A percentile compares a stretch with the other conserved stretches of the same genome.
These are phyloP conservation scores for Solanum neorickii DNA, from an alignment of 257 asterid genomes.

Conservation along the genomic window DNA sequence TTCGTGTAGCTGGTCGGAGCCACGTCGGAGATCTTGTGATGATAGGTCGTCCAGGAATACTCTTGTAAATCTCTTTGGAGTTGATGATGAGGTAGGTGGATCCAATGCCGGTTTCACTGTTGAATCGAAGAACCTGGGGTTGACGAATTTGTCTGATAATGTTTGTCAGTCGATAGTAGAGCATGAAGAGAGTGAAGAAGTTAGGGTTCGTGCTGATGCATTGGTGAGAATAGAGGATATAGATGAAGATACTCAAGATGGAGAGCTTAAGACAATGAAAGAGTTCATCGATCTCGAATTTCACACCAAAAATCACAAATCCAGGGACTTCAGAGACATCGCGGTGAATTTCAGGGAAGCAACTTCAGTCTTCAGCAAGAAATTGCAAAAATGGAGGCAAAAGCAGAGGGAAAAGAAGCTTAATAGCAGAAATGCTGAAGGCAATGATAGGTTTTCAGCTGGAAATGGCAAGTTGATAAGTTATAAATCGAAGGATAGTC, in stretches of 20 bases:
- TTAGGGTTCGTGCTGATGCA: conserved; percentile 21
- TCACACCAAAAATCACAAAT: conserved; percentile 33
- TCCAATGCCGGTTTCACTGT: conserved; percentile 32
- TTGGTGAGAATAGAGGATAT: conserved; percentile 12
- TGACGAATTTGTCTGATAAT: conserved; percentile 29
- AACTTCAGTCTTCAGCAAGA: conserved; percentile 77
- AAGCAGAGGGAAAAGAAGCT: conserved; percentile 37
- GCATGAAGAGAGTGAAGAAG: conserved; percentile 5
- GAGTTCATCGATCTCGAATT: conserved; percentile 85
- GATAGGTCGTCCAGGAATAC: conserved; percentile 39
- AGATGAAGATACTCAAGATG: conserved; percentile 34
- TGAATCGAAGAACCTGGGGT: conserved; percentile 61
- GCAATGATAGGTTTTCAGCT: neutral
- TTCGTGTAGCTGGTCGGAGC: conserved; percentile 34
- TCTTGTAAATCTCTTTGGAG: conserved; percentile 50
- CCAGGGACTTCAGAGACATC: conserved; percentile 48
- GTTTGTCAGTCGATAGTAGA: conserved; percentile 18
- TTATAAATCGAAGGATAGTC: conserved; percentile 20
- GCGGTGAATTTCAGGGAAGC: conserved; percentile 62
- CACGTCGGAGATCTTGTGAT: conserved; percentile 82
- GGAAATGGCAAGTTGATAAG: conserved; percentile 1
- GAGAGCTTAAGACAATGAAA: conserved; percentile 79
- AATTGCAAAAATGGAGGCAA: conserved; percentile 71
- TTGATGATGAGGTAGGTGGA: conserved; percentile 41
- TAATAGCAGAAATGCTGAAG: conserved; percentile 2